phyloP scores from a whole-genome alignment of 306 rosid species.

The Oxytropis ochrocephala region DNA sequence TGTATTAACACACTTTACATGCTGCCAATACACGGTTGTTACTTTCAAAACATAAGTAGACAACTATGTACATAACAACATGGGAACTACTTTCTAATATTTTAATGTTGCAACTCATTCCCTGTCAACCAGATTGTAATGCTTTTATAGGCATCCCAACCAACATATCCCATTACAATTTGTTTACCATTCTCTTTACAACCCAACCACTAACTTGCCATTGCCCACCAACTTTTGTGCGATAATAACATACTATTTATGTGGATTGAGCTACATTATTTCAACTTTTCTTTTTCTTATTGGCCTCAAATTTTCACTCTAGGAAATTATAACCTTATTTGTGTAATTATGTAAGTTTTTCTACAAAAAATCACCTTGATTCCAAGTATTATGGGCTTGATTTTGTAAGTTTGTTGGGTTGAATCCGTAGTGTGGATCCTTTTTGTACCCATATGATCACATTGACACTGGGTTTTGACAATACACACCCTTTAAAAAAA shows the following conservation, averaged over 20 bases:
- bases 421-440: background rate
- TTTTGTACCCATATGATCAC: background rate
- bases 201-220: constrained; percentile 33
- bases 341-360: background rate
- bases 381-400: constrained; percentile 8
- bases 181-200: constrained; percentile 23
- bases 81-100: constrained; percentile 31
- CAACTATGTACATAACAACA: constrained; percentile 21
- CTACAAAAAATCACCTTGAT: background rate
- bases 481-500: too few relatives aligned
- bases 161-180: background rate
- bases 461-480: too few relatives aligned
- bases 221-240: constrained; percentile 12
- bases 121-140: constrained; percentile 31
- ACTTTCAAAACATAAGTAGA: constrained; percentile 14
- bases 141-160: constrained; percentile 6
- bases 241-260: constrained; percentile 1
- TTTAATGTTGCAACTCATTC: constrained; percentile 11
- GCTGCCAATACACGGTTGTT: constrained; percentile 9
- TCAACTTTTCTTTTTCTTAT: background rate
- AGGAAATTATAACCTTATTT: background rate
- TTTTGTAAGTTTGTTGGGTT: constrained; percentile 8
- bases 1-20: constrained; percentile 20
- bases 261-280: background rate
- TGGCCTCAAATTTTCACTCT: background rate